Conservation (phyloP, 108 stramenopile species). For the Fragilaria radians region DNA sequence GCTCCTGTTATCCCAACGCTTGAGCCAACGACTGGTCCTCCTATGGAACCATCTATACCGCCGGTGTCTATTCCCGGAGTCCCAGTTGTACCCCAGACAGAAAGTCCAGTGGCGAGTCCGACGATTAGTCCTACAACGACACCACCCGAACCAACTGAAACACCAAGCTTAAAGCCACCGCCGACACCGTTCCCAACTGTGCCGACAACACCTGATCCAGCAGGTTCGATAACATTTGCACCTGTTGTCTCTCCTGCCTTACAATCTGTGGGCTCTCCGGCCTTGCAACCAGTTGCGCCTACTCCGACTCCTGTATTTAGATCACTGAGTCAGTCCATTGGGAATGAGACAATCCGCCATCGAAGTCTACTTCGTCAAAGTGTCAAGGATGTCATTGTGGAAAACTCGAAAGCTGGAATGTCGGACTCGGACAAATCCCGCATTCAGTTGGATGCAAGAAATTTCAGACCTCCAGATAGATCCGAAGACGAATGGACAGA, state of each 20-base stretch:
- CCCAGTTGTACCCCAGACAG: not conserved
- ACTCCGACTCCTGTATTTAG: not conserved
- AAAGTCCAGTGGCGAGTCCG: not conserved
- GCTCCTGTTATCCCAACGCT: not conserved
- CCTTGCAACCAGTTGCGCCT: not conserved
- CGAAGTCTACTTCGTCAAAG: not conserved
- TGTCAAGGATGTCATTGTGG: not conserved
- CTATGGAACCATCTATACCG: not conserved
- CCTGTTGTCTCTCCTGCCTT: not conserved
- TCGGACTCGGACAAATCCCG: not conserved
- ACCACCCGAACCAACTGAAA: not conserved
- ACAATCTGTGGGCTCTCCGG: not conserved
- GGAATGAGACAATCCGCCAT: not conserved
- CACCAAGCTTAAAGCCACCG: not conserved
- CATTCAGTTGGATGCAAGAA: not conserved
- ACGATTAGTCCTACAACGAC: not conserved
- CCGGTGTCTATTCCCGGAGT: not conserved
- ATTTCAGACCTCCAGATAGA: not conserved
- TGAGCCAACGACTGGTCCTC: no score
- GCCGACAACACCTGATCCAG: constrained; percentile 1
- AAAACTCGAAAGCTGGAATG: not conserved
- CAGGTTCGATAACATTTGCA: not conserved
- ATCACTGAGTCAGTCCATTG: not conserved
- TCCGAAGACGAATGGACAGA: constrained; percentile 2
- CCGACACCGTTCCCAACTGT: constrained; percentile 6